Evolutionary conservation across 164 flowering plant genomes (phyloP).

Genomic region (Umbilicus rupestris): DNA sequence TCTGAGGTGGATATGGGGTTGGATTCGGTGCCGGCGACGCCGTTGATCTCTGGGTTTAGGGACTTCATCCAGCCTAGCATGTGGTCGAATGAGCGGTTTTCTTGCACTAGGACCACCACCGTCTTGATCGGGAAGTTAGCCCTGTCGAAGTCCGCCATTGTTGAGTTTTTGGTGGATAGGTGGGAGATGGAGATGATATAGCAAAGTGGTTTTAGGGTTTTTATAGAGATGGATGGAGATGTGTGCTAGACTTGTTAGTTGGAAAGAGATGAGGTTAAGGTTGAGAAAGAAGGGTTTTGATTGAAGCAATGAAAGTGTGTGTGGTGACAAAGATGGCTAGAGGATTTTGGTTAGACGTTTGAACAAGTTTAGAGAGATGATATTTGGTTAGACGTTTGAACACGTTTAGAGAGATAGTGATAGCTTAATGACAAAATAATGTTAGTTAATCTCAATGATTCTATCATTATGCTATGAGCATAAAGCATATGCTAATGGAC

Average conservation of each 20-base stretch:
- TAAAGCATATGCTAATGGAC: conserved; percentile 6
- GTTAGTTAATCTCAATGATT: background rate
- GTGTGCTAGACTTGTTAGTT: no score
- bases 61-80: conserved; percentile 88
- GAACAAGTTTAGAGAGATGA: background rate
- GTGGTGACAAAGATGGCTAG: no score
- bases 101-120: conserved; percentile 68
- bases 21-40: conserved; percentile 59
- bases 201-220: background rate
- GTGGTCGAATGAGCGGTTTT: conserved; percentile 92
- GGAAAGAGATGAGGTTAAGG: background rate
- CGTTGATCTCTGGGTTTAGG: conserved; percentile 67
- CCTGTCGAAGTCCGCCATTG: background rate
- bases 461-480: background rate
- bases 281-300: background rate
- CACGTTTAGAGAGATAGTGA: background rate
- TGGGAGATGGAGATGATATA: background rate
- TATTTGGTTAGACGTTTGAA: background rate
- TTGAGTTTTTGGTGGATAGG: background rate
- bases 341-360: background rate
- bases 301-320: conserved; percentile 5
- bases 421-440: background rate
- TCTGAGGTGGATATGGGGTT: conserved; percentile 52
- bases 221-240: background rate
- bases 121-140: conserved; percentile 59